Conservation (phyloP, 805 yeast genomes). For the Ascoidea tarda region DNA sequence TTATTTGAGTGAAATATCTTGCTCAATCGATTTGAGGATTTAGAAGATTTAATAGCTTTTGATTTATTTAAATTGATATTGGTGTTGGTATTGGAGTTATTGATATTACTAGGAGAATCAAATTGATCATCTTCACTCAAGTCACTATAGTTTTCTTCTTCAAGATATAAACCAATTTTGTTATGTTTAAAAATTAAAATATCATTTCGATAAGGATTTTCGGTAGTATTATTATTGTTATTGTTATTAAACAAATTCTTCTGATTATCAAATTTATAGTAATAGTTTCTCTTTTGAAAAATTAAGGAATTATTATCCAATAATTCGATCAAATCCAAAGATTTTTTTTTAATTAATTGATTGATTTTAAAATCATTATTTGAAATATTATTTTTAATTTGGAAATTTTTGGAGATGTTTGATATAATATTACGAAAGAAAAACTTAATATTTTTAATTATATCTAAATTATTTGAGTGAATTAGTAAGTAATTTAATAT, state of each 20-base stretch:
- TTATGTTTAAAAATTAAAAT: no score
- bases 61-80: no score
- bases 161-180: neutral
- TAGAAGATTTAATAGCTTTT: neutral
- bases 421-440: constrained; percentile 1
- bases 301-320: constrained; percentile 1
- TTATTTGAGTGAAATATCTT: neutral
- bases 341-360: constrained; percentile 7
- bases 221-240: neutral
- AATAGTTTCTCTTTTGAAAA: neutral
- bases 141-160: neutral
- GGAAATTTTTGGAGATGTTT: neutral
- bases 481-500: constrained; percentile 3
- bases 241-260: neutral
- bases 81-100: neutral
- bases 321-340: constrained; percentile 7
- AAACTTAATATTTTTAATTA: neutral
- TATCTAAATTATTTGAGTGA: constrained; percentile 1
- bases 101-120: neutral
- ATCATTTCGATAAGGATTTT: neutral
- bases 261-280: neutral
- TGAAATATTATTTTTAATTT: neutral
- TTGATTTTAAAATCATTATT: constrained; percentile 2
- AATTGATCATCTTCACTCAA: neutral
- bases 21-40: neutral